Evolutionary conservation across 768 basidiomycete species (phyloP), one percentile per base, ranked within the genome.

Genomic region (Lentinus tigrinus): DNA sequence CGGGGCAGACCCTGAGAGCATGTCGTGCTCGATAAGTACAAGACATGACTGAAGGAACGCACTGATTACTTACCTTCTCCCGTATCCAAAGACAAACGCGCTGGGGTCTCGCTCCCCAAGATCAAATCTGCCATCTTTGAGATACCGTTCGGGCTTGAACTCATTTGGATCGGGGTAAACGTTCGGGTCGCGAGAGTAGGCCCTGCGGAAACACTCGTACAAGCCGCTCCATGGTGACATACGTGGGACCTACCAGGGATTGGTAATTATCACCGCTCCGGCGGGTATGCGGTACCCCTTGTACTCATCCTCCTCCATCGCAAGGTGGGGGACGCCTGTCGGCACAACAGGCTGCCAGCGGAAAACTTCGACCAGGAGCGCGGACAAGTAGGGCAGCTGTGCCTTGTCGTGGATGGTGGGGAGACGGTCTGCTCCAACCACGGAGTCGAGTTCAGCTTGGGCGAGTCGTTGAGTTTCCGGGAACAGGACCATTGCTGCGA

Each of bases 141-240:
- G 16, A 24, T 37, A 60, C 4, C 58, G 24, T 39, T 60, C 58
- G 11, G 83, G 83, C 19, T 65, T 66, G 66, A 84, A 84, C 28
- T 55, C 63, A 10, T 77, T 69, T 14, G 83, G 78, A 34, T 81
- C 65, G 16, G 74, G 65, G 62, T 77, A 84, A 14, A 63, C 31
- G 0, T 47, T 44, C 13, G 58, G 52, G 53, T 70, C 64, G 44
- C 63, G 65, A 21, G 64, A 61, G 21, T 70, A 66, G 21, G 54
- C 43, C 44, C 54, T 55, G 27, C 17, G 26, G 23, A 23, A 11
- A 2, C 23, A 23, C 23, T 14, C 9, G 19, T 21, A 2, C 11
- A 24, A 9, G 10, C 19, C 11, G 14, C 21, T 17, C 44, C 10
- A 16, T 16, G 13, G 14, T 26, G 21, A 4, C 3, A 3, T 10